These are phyloP conservation scores for Pythium aquatile DNA, from an alignment of 352 stramenopile species.

Conservation along the genomic window DNA sequence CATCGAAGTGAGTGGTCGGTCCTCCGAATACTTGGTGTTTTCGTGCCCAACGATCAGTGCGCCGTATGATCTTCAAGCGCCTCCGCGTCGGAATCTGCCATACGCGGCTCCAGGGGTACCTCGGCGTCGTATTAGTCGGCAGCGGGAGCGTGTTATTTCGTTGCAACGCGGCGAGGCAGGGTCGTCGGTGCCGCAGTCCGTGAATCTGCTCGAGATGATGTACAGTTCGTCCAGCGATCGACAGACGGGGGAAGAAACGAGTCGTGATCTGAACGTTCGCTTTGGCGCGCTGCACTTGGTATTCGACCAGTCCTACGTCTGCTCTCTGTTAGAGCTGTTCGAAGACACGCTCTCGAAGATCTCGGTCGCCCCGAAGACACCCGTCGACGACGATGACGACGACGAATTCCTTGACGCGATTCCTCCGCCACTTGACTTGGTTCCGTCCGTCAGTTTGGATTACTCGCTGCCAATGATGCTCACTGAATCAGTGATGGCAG, in stretches of 20 bases:
- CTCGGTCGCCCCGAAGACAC: constrained; percentile 24
- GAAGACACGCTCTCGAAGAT: constrained; percentile 66
- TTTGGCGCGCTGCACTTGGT: constrained; percentile 79
- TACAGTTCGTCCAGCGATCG: constrained; percentile 60
- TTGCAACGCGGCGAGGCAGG: constrained; percentile 36
- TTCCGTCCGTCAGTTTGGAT: constrained; percentile 59
- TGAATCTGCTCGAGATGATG: constrained; percentile 67
- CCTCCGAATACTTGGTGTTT: constrained; percentile 77
- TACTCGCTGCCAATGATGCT: constrained; percentile 71
- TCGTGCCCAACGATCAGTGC: constrained; percentile 67
- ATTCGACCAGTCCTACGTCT: constrained; percentile 85
- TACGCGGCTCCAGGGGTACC: constrained; percentile 30
- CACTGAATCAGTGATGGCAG: constrained; percentile 75
- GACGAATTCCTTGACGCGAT: constrained; percentile 35
- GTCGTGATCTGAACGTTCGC: constrained; percentile 63
- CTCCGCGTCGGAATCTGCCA: constrained; percentile 41
- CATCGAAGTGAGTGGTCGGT: constrained; percentile 53
- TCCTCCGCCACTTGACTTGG: constrained; percentile 57
- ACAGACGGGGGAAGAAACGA: constrained; percentile 49
- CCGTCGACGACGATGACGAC: constrained; percentile 28
- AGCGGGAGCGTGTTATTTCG: constrained; percentile 68
- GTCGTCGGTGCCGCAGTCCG: constrained; percentile 21
- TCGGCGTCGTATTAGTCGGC: constrained; percentile 34
- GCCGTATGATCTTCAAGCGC: constrained; percentile 60
- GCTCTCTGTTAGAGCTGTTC: constrained; percentile 70